Base-by-base conservation (phyloP, 2,329 filamentous ascomycete genomes). In the Elsinoe ampelina region DNA sequence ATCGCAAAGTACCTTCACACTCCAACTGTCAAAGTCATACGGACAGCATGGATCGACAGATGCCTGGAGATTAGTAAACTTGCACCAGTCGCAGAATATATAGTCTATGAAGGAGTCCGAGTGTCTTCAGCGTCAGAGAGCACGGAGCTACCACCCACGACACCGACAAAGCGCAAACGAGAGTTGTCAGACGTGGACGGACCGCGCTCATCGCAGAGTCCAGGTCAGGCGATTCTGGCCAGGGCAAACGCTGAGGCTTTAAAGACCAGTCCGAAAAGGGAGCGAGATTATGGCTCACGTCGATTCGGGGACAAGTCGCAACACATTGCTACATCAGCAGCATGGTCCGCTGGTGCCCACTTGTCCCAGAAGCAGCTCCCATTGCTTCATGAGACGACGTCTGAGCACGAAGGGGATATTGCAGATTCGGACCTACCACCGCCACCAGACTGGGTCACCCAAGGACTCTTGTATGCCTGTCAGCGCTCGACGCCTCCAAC, bases 401-500 rank as follows among this genome's bases (percentile, higher is more conserved):
- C 85, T 2, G 89, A 95, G 58, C 80, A 91, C 58, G 87, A 95
- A 22, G 75, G 79, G 15, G 69, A 72, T 1, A 65, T 67, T 26
- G 19, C 54, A 13, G 73, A 26, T 58, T 70, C 59, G 35, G 70
- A 79, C 2, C 67, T 88, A 1, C 89, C 87, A 0, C 75, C 79
- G 0, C 71, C 88, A 11, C 91, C 90, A 1, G 80, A 81, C 2
- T 95, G 82, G 82, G 80, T 84, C 11, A 72, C 77, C 41, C 70
- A 86, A 56, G 77, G 80, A 26, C 74, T 82, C 10, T 75, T 76
- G 5, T 95, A 93, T 69, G 84, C 91, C 4, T 97, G 93, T 64
- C 82, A 95, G 67, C 83, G 92, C 20, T 80, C 83, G 1, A 89
- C 90, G 0, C 86, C 84, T 0, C 71, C 81, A 0, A 73, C 84